Evolutionary conservation across 192 early-diverging fungal genomes (phyloP).

Genomic region (Umbelopsis isabellina): DNA sequence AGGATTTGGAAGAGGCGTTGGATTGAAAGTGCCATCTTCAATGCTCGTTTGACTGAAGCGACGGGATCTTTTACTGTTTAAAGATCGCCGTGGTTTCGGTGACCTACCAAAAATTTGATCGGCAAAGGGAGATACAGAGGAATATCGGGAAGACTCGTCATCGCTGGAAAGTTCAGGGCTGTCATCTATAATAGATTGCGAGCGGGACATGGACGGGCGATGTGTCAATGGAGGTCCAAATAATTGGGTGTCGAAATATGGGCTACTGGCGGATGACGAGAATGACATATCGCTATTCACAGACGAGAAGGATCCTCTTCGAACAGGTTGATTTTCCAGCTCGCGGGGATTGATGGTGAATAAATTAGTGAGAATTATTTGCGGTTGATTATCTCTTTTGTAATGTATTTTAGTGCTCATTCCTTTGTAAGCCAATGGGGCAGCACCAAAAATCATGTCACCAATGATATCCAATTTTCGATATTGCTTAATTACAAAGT

Average conservation of each 20-base stretch:
- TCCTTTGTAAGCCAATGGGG: conserved; percentile 55
- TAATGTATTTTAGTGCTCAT: conserved; percentile 52
- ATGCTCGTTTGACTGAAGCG: conserved; percentile 60
- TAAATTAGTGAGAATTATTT: conserved; percentile 46
- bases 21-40: conserved; percentile 60
- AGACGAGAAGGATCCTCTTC: conserved; percentile 46
- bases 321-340: conserved; percentile 26
- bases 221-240: conserved; percentile 9
- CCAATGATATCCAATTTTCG: conserved; percentile 44
- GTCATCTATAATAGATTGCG: conserved; percentile 22
- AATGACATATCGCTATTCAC: conserved; percentile 45
- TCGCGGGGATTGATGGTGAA: conserved; percentile 43
- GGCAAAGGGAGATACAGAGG: conserved; percentile 12
- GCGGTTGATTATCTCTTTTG: conserved; percentile 40
- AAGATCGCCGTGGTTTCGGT: conserved; percentile 34
- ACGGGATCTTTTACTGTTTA: conserved; percentile 43
- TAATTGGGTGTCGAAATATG: conserved; percentile 6
- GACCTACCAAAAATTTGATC: conserved; percentile 29
- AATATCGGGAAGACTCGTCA: conserved; percentile 30
- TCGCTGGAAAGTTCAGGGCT: conserved; percentile 30
- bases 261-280: conserved; percentile 27
- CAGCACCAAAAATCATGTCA: conserved; percentile 58
- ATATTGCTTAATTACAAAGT: conserved; percentile 17
- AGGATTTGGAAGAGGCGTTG: conserved; percentile 52
- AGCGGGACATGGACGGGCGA: conserved; percentile 15